These are phyloP conservation scores for Lithohypha guttulata DNA, from an alignment of 2,329 filamentous ascomycete genomes.

Conservation along the genomic window DNA sequence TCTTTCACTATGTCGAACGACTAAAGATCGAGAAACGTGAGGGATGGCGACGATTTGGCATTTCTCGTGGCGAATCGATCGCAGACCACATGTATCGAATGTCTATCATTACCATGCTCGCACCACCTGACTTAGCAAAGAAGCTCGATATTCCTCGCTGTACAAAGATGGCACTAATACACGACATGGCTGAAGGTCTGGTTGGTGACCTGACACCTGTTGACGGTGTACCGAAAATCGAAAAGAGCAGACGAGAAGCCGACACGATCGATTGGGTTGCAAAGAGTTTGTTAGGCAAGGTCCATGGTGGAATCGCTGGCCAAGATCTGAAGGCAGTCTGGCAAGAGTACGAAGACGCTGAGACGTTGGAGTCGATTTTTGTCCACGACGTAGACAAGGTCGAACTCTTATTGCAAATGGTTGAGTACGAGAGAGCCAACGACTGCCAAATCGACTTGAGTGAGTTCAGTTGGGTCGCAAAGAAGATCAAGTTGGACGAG, in stretches of 20 bases:
- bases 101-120: conserved; percentile 90
- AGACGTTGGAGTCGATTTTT: conserved; percentile 74
- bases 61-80: conserved; percentile 71
- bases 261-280: conserved; percentile 89
- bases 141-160: conserved; percentile 70
- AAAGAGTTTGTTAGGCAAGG: conserved; percentile 57
- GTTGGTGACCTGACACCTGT: conserved; percentile 96
- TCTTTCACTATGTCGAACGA: conserved; percentile 88
- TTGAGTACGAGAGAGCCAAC: conserved; percentile 78
- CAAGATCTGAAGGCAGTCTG: conserved; percentile 67
- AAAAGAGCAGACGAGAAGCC: conserved; percentile 80
- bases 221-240: conserved; percentile 70
- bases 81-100: conserved; percentile 99
- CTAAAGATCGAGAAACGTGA: conserved; percentile 95
- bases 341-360: conserved; percentile 87
- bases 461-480: conserved; percentile 75
- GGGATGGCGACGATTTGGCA: conserved; percentile 84
- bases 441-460: conserved; percentile 60
- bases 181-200: conserved; percentile 93
- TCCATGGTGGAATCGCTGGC: conserved; percentile 60
- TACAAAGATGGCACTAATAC: conserved; percentile 88
- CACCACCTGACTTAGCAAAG: conserved; percentile 60
- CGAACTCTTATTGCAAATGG: conserved; percentile 86
- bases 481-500: conserved; percentile 62
- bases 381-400: conserved; percentile 98